Evolutionary conservation across 148 eudicot genomes (phyloP).

Genomic region (Fallopia convolvulus): DNA sequence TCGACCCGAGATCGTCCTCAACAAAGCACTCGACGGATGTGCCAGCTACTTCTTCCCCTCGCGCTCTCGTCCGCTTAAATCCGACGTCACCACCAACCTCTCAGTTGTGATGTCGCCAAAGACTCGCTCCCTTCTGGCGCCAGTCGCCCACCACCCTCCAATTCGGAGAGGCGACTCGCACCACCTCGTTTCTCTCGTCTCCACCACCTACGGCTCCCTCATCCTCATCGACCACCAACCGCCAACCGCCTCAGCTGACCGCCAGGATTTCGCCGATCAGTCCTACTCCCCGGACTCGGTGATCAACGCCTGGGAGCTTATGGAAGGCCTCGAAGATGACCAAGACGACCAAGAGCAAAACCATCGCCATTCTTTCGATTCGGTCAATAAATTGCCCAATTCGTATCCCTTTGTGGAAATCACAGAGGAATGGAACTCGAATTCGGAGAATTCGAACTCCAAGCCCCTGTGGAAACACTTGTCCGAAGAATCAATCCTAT

Average conservation of each 20-base stretch:
- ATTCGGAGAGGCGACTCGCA: constrained; percentile 59
- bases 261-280: constrained; percentile 10
- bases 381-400: constrained; percentile 13
- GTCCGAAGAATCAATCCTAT: constrained; percentile 66
- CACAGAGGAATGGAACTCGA: constrained; percentile 23
- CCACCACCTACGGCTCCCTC: constrained; percentile 71
- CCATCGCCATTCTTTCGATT: constrained; percentile 16
- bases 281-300: constrained; percentile 43
- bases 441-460: constrained; percentile 19
- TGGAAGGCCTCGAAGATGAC: constrained; percentile 79
- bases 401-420: constrained; percentile 18
- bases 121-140: constrained; percentile 48
- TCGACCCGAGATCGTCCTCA: constrained; percentile 25
- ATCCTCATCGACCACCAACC: constrained; percentile 34
- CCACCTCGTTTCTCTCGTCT: constrained; percentile 78
- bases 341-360: constrained; percentile 21
- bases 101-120: constrained; percentile 23
- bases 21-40: constrained; percentile 24
- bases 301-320: constrained; percentile 89
- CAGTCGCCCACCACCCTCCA: constrained; percentile 72
- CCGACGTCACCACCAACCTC: constrained; percentile 13
- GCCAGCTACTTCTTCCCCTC: constrained; percentile 19
- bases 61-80: constrained; percentile 6
- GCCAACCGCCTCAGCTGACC: constrained; percentile 11
- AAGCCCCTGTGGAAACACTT: constrained; percentile 88